Evolutionary conservation across 768 basidiomycete species (phyloP), one percentile per base, ranked within the genome.

Genomic region (Dioszegia aurantiaca): DNA sequence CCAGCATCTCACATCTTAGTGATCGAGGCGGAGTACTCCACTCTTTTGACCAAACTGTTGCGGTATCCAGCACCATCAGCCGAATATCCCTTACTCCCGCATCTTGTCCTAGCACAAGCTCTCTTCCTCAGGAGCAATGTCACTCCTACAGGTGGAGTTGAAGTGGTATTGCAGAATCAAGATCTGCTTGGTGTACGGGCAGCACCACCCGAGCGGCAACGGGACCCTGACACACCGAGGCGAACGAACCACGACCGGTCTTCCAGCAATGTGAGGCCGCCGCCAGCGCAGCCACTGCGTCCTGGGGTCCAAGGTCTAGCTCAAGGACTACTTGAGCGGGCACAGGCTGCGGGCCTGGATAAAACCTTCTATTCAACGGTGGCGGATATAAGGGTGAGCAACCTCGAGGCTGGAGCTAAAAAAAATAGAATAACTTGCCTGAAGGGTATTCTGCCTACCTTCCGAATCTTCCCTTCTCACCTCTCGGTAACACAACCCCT

Each of bases 1-100:
- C 40, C 52, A 41, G 19, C 1, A n/a, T 23, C 37, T 40, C 54
- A 49, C 56, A 21, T 59, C 27, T 6, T 68, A 94, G 92, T 97
- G 41, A 85, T 93, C 59, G 82, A 87, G 8, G 83, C 87, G 12
- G 92, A 94, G 75, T 94, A 94, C 75, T 89, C 86, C 55, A 83
- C 81, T 1, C 87, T 95, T 67, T 80, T 99, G 26, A 90, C 90
- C 23, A 80, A 82, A 56, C 82, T 98, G 19, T 79, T 99, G 36
- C 89, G 89, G 55, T 98, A 97, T 77, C 90, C 94, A 14, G 76
- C 84, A 3, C 81, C 82, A 12, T 77, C 81, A 1, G 52, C 68
- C 26, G 56, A 68, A 4, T 68, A 74, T 26, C 59, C 69, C 36
- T 54, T 74, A 56, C 59, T 59, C 42, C 61, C 72, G 11, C 80